phyloP scores from a whole-genome alignment of 176 grass and related monocot genomes.

The Dactylis glomerata region DNA sequence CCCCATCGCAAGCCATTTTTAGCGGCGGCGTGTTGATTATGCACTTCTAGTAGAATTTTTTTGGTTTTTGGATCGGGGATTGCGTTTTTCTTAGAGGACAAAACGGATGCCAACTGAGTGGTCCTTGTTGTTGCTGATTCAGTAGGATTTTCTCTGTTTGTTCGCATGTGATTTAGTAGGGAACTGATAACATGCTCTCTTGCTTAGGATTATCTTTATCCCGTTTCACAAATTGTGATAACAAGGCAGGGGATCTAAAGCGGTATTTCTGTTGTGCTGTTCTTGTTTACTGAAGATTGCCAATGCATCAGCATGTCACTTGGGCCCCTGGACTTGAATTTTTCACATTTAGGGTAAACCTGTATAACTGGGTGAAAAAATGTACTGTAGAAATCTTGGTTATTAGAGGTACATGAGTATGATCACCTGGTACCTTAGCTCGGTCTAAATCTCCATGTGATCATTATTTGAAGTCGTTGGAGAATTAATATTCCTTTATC shows the following conservation, averaged over 20 bases:
- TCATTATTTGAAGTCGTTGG: background rate
- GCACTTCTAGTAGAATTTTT: background rate
- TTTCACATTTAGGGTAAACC: background rate
- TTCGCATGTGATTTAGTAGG: background rate
- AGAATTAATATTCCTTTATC: background rate
- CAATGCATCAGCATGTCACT: background rate
- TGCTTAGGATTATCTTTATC: background rate
- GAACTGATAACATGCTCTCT: background rate
- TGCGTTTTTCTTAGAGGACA: background rate
- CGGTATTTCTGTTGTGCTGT: background rate
- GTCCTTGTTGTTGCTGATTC: background rate
- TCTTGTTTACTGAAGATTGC: constrained; percentile 13
- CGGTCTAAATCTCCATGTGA: background rate
- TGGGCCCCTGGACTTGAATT: background rate
- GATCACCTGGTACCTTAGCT: background rate
- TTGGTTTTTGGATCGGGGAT: background rate
- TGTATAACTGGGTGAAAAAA: background rate
- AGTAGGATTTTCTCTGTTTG: background rate
- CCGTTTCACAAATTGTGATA: background rate
- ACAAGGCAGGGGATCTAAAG: background rate
- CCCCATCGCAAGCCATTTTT: background rate
- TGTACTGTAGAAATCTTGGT: background rate
- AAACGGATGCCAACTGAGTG: background rate
- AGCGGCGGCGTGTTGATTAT: background rate
- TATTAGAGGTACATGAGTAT: background rate